Conservation (phyloP, 1,139 yeast species). For the Blastobotrys ciferrii region DNA sequence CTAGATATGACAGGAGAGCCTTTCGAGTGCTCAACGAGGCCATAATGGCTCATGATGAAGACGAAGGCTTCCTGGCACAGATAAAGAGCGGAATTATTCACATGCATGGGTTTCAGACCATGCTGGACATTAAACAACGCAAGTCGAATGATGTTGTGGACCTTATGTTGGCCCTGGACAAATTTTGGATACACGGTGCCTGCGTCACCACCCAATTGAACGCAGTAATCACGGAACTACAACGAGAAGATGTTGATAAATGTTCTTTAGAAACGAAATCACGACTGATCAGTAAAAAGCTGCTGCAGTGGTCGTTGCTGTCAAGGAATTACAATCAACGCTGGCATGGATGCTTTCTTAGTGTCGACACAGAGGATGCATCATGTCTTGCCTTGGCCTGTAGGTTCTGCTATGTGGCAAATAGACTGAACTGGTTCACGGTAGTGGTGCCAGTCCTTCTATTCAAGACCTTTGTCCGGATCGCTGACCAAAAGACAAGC, state of each 20-base stretch:
- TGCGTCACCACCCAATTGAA: conserved; percentile 8
- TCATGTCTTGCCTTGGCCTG: conserved; percentile 12
- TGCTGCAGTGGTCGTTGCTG: conserved; percentile 8
- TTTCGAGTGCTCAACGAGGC: conserved; percentile 4
- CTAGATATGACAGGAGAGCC: conserved; percentile 4
- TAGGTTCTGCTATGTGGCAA: conserved; percentile 12
- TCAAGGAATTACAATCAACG: conserved; percentile 6
- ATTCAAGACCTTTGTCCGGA: conserved; percentile 13
- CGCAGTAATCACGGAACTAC: conserved; percentile 1
- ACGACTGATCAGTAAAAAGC: conserved; percentile 5
- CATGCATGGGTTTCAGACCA: conserved; percentile 2
- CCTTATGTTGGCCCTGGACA: conserved; percentile 13
- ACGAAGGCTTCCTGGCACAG: neutral
- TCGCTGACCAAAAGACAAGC: neutral
- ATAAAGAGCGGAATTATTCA: conserved; percentile 1
- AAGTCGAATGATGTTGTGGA: conserved; percentile 5
- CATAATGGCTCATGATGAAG: neutral
- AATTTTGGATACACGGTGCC: neutral
- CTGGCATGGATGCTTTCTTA: conserved; percentile 10
- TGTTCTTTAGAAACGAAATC: neutral
- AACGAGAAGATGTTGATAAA: neutral
- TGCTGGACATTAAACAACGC: neutral
- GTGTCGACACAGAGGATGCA: neutral
- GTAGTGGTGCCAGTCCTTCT: conserved; percentile 6
- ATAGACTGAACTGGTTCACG: conserved; percentile 9